phyloP scores from a whole-genome alignment of 495 filamentous ascomycete genomes.

The Pyrenula aspistea region DNA sequence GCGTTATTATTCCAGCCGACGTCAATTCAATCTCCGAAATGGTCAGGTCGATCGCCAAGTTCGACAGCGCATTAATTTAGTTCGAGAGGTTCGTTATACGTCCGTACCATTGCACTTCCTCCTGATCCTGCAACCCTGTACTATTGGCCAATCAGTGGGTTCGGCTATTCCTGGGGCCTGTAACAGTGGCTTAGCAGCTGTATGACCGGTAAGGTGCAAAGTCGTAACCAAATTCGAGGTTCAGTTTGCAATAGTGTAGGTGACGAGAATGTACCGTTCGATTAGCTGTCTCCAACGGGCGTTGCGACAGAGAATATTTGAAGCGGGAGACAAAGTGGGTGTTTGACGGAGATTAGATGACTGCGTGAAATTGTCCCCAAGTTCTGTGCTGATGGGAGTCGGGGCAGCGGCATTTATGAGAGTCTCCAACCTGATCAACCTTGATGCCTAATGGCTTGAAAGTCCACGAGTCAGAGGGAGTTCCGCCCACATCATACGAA shows the following conservation, averaged over 20 bases:
- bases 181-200: not conserved
- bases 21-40: not conserved
- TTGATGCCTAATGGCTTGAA: not conserved
- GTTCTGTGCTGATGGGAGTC: not conserved
- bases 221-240: not conserved
- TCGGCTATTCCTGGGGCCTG: not conserved
- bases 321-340: not conserved
- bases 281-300: not conserved
- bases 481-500: not conserved
- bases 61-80: not conserved
- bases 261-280: not conserved
- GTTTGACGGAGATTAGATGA: not conserved
- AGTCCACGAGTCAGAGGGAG: not conserved
- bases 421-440: not conserved
- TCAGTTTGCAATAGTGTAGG: not conserved
- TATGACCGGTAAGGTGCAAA: not conserved
- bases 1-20: not conserved
- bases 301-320: not conserved
- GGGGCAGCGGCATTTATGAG: not conserved
- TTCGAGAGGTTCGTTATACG: not conserved
- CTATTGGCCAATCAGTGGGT: not conserved
- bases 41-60: not conserved
- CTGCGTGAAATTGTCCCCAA: not conserved
- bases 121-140: not conserved
- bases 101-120: not conserved